phyloP scores from a whole-genome alignment of 2,329 filamentous ascomycete species.

The Penicillium sp. region DNA sequence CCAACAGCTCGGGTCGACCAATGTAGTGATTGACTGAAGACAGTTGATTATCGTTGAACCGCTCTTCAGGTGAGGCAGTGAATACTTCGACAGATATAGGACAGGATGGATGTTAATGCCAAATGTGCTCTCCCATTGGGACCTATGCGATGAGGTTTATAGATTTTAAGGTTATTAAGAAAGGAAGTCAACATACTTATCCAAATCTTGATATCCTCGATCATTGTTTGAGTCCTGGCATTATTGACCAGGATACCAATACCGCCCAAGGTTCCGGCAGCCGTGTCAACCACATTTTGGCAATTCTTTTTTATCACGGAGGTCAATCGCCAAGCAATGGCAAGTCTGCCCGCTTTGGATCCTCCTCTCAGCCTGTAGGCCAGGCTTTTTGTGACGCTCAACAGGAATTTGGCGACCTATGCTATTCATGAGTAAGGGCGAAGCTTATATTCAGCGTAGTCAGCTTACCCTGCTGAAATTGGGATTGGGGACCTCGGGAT shows the following conservation, averaged over 20 bases:
- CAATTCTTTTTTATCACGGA: constrained; percentile 68
- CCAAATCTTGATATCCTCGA: constrained; percentile 67
- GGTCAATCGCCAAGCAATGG: constrained; percentile 62
- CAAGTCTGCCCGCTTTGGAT: constrained; percentile 64
- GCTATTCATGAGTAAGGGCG: not conserved
- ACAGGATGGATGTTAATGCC: constrained; percentile 80
- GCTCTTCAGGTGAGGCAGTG: constrained; percentile 69
- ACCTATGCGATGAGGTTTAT: constrained; percentile 43
- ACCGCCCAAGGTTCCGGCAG: constrained; percentile 63
- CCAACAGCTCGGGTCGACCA: constrained; percentile 74
- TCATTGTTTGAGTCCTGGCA: too few relatives aligned
- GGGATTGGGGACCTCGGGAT: constrained; percentile 21
- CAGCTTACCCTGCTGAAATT: constrained; percentile 32
- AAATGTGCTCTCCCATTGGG: too few relatives aligned
- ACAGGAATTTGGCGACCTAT: constrained; percentile 52
- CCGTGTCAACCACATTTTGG: constrained; percentile 66
- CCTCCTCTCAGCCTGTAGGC: constrained; percentile 52
- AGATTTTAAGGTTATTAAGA: not conserved
- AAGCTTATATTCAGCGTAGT: not conserved
- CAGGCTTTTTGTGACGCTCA: constrained; percentile 54
- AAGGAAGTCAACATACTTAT: constrained; percentile 54
- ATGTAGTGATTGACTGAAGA: constrained; percentile 80
- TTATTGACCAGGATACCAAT: constrained; percentile 67
- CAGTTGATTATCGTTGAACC: constrained; percentile 83
- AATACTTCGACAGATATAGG: constrained; percentile 79